These are phyloP conservation scores for Rhodamnia argentea DNA, from an alignment of 345 rosid genomes.

Conservation along the genomic window DNA sequence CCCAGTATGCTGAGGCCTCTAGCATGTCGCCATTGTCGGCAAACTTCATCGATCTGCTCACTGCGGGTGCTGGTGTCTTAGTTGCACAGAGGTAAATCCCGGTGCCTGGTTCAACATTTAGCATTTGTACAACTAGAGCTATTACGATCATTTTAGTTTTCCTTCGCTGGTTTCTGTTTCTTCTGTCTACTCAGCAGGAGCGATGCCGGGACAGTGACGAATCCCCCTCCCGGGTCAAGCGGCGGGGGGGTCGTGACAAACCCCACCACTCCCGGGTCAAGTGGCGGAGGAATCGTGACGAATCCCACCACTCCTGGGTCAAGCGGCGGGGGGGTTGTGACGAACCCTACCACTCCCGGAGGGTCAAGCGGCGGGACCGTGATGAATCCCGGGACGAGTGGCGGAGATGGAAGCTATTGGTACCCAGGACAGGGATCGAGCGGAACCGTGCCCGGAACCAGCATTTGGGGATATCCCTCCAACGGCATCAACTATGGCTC, in stretches of 20 bases:
- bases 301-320: not conserved
- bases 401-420: not conserved
- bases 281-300: not conserved
- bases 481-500: not conserved
- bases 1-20: constrained; percentile 6
- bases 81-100: too few relatives aligned
- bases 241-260: not conserved
- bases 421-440: not conserved
- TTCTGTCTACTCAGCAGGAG: not conserved
- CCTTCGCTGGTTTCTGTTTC: not conserved
- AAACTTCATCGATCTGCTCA: constrained; percentile 2
- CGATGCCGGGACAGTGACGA: not conserved
- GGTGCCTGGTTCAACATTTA: not conserved
- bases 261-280: not conserved
- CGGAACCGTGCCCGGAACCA: not conserved
- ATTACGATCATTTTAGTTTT: not conserved
- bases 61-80: not conserved
- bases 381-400: not conserved
- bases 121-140: not conserved
- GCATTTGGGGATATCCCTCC: not conserved
- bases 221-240: not conserved
- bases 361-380: not conserved
- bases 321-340: not conserved
- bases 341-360: not conserved
- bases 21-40: constrained; percentile 7